Base-by-base conservation (phyloP, 495 filamentous ascomycete genomes). In the Penicillium psychrofluorescens region DNA sequence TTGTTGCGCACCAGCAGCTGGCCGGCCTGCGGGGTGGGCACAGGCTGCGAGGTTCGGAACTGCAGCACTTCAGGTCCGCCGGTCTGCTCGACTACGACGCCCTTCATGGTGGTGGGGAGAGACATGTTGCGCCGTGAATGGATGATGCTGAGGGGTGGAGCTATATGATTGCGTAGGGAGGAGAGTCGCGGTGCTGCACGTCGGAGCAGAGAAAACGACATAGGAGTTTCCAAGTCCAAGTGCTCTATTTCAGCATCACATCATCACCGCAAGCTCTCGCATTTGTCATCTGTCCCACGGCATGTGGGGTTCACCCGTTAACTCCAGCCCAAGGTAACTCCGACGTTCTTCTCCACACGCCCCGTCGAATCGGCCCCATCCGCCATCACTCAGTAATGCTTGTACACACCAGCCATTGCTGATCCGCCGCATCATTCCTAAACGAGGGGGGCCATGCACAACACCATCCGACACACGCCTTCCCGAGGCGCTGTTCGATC, bases 1-100 rank as follows among this genome's bases (percentile, higher is more conserved):
- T 87, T 79, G 59, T 96, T 96, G 64, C 86, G 86, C 37, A 97
- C 78, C 3, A 97, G 76, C 28, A 96, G 48, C 45, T 96, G 74
- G 37, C 81, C 84, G 35, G 84, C 79, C 40, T 78, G 64, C 28
- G 82, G 80, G 16, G 71, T 66, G 0, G 91, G 89, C 8, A 95
- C 81, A 14, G 88, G 88, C 5, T 90, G 58, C 52, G 89, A 78
- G 38, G 81, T 80, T 56, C 74, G 82, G 64, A 85, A 80, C 51
- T 90, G 64, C 14, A 96, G 70, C 29, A 90, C 88, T 40, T 94
- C 87, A 5, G 75, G 65, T 29, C 86, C 90, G 45, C 91, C 91
- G 35, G 76, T 81, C 59, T 85, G 77, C 49, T 86, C 76, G 63
- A 95, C 78, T 43, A 82, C 49, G 49, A 95, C 70, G 51, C 77